Evolutionary conservation across 2,329 filamentous ascomycete species (phyloP).

Genomic region (Fusarium zealandicum): DNA sequence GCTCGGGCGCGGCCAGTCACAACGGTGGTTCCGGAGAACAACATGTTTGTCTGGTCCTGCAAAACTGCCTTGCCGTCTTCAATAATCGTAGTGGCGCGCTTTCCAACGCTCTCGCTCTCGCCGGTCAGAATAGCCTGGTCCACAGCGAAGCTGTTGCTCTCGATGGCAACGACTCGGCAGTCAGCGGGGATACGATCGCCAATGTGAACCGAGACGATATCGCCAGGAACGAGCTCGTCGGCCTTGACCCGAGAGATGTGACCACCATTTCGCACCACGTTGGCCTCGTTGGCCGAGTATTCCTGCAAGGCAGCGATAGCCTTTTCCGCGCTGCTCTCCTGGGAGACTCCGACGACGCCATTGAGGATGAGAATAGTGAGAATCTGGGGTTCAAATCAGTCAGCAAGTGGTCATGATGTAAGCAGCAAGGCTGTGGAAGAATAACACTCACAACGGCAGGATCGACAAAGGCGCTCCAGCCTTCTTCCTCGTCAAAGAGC

Average conservation of each 20-base stretch:
- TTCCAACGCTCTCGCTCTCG: constrained; percentile 95
- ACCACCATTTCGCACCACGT: constrained; percentile 82
- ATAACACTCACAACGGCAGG: constrained; percentile 80
- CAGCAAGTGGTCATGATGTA: not conserved
- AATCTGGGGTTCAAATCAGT: constrained; percentile 64
- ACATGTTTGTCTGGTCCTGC: constrained; percentile 96
- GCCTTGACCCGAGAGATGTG: constrained; percentile 84
- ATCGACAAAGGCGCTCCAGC: constrained; percentile 97
- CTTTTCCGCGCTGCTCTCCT: constrained; percentile 98
- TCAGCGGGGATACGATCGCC: constrained; percentile 95
- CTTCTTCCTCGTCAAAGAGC: constrained; percentile 89
- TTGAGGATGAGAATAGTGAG: constrained; percentile 97
- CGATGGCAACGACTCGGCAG: constrained; percentile 86
- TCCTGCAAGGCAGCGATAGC: constrained; percentile 97
- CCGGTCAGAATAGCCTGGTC: constrained; percentile 98
- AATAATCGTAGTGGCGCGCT: constrained; percentile 73
- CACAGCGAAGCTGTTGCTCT: constrained; percentile 96
- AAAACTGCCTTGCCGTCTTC: constrained; percentile 86
- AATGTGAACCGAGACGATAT: constrained; percentile 86
- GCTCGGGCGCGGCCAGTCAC: constrained; percentile 93
- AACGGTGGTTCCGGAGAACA: constrained; percentile 98
- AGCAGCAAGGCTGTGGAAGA: not conserved
- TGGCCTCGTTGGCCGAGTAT: constrained; percentile 98
- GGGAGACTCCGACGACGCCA: constrained; percentile 94
- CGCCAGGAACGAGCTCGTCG: constrained; percentile 95